phyloP scores from a whole-genome alignment of 1,139 yeast genomes.

The Kodamaea derodonti region DNA sequence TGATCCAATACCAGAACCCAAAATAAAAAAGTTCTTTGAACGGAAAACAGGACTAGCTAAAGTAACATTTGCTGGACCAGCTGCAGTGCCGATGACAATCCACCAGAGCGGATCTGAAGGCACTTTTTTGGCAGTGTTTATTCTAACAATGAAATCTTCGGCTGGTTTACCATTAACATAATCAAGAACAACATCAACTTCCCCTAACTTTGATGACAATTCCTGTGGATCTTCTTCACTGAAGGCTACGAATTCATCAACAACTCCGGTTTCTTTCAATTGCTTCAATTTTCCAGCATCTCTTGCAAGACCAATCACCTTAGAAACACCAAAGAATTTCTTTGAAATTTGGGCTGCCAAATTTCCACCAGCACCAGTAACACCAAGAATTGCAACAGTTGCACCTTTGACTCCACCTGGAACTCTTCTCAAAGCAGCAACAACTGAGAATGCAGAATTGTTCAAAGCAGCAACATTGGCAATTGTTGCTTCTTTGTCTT shows the following conservation, averaged over 20 bases:
- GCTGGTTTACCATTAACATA: conserved; percentile 13
- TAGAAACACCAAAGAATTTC: conserved; percentile 11
- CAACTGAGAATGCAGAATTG: conserved; percentile 12
- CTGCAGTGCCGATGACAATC: conserved; percentile 19
- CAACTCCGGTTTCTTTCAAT: conserved; percentile 9
- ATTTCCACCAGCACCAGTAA: conserved; percentile 17
- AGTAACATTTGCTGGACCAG: conserved; percentile 12
- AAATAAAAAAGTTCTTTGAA: conserved; percentile 15
- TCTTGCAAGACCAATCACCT: conserved; percentile 15
- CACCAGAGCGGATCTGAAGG: conserved; percentile 12
- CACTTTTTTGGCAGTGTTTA: conserved; percentile 5
- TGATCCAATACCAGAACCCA: conserved; percentile 23
- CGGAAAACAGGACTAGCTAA: conserved; percentile 15
- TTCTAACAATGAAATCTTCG: conserved; percentile 5
- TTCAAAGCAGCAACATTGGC: conserved; percentile 13
- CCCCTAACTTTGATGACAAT: conserved; percentile 4
- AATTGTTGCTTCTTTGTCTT: conserved; percentile 7
- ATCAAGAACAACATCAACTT: conserved; percentile 13
- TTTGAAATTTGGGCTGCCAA: conserved; percentile 16
- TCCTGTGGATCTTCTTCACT: conserved; percentile 5
- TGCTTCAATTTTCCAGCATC: conserved; percentile 6
- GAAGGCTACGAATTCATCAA: conserved; percentile 10
- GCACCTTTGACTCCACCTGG: conserved; percentile 9
- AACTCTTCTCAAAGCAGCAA: conserved; percentile 10
- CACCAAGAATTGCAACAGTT: conserved; percentile 15